Evolutionary conservation across 2,329 filamentous ascomycete species (phyloP).

Genomic region (Fusarium clavum): DNA sequence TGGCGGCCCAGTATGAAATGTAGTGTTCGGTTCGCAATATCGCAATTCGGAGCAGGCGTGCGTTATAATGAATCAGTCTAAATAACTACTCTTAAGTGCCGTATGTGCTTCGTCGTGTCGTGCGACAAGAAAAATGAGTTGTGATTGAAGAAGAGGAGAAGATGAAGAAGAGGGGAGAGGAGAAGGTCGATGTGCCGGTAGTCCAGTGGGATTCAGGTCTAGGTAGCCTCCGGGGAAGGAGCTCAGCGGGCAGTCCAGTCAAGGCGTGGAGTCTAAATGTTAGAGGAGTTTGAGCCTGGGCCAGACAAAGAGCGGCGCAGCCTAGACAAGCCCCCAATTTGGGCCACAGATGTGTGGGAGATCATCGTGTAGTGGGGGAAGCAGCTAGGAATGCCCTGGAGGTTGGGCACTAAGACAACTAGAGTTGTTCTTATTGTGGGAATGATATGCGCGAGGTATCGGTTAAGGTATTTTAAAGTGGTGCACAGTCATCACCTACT

Average conservation of each 20-base stretch:
- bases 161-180: conserved; percentile 35
- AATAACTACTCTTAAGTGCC: conserved; percentile 8
- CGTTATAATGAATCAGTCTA: not conserved
- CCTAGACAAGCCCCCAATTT: conserved; percentile 14
- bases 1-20: conserved; percentile 13
- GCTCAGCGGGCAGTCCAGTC: conserved; percentile 1
- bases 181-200: conserved; percentile 33
- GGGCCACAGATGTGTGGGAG: conserved; percentile 22
- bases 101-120: conserved; percentile 22
- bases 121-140: conserved; percentile 19
- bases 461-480: conserved; percentile 35
- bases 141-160: conserved; percentile 21
- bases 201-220: conserved; percentile 20
- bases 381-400: conserved; percentile 4
- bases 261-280: conserved; percentile 34
- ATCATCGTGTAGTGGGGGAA: conserved; percentile 25
- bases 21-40: conserved; percentile 9
- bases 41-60: conserved; percentile 4
- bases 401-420: conserved; percentile 30
- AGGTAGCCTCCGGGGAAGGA: conserved; percentile 30
- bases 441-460: conserved; percentile 32
- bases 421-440: conserved; percentile 21
- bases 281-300: conserved; percentile 21
- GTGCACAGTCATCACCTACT: conserved; percentile 31
- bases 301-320: conserved; percentile 28